Conservation (phyloP, 164 flowering plant species). For the Euptelea pleiosperma region DNA sequence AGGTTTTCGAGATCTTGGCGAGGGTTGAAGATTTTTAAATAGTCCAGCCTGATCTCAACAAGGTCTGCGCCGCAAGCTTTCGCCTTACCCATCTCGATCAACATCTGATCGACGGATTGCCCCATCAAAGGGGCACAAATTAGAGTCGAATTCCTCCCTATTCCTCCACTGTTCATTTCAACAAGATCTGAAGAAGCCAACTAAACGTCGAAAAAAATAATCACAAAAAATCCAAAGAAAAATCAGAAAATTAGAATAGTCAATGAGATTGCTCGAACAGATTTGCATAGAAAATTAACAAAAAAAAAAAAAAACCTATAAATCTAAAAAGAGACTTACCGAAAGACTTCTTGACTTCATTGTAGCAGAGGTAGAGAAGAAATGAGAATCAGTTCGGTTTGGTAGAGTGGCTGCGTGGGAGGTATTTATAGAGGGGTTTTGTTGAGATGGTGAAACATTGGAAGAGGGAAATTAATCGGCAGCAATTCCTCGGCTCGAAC, state of each 20-base stretch:
- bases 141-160: slow-evolving; percentile 43
- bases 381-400: neutral
- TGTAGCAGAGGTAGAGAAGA: neutral
- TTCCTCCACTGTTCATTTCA: slow-evolving; percentile 4
- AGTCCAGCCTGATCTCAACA: slow-evolving; percentile 68
- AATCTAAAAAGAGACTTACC: neutral
- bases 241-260: neutral
- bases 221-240: neutral
- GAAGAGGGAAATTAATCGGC: too few species aligned
- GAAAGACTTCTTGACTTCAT: slow-evolving; percentile 2
- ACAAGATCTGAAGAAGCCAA: slow-evolving; percentile 8
- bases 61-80: slow-evolving; percentile 60
- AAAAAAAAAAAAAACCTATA: neutral
- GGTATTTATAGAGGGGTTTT: neutral
- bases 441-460: too few species aligned
- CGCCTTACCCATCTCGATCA: slow-evolving; percentile 43
- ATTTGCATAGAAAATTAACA: neutral
- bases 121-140: slow-evolving; percentile 73
- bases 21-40: slow-evolving; percentile 45
- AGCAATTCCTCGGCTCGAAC: too few species aligned
- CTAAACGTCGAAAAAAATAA: slow-evolving; percentile 1
- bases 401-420: neutral
- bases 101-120: slow-evolving; percentile 53
- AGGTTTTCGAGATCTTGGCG: slow-evolving; percentile 40
- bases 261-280: neutral